Conservation (phyloP, 805 yeast species). For the Kluyveromyces nonfermentans region DNA sequence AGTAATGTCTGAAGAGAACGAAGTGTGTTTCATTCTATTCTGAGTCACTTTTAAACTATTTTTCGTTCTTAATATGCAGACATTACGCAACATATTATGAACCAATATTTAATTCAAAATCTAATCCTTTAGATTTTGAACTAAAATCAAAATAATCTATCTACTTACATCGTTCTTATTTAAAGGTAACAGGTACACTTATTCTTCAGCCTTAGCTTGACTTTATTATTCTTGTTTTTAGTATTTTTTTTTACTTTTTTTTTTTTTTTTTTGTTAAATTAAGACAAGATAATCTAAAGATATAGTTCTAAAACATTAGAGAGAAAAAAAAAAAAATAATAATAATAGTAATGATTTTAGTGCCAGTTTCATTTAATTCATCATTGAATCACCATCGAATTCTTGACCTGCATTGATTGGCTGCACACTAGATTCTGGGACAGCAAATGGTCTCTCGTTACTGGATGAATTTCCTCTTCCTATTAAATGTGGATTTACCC, state of each 20-base stretch:
- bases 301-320: conserved; percentile 4
- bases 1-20: no score
- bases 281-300: neutral
- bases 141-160: neutral
- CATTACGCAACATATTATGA: neutral
- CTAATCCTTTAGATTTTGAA: neutral
- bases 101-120: no score
- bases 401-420: conserved; percentile 58
- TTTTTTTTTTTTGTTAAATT: conserved; percentile 6
- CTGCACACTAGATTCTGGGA: conserved; percentile 48
- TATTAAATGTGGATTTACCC: conserved; percentile 15
- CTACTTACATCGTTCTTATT: neutral
- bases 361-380: conserved; percentile 10
- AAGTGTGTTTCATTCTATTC: no score
- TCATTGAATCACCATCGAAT: conserved; percentile 31
- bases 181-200: no score
- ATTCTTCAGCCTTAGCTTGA: conserved; percentile 2
- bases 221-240: no score
- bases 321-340: neutral
- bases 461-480: conserved; percentile 31
- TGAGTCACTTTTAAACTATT: no score
- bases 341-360: no score
- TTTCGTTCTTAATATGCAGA: no score
- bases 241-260: conserved; percentile 12
- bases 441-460: conserved; percentile 63